Conservation (phyloP, 179 eudicot genomes). For the Actinidia arguta region DNA sequence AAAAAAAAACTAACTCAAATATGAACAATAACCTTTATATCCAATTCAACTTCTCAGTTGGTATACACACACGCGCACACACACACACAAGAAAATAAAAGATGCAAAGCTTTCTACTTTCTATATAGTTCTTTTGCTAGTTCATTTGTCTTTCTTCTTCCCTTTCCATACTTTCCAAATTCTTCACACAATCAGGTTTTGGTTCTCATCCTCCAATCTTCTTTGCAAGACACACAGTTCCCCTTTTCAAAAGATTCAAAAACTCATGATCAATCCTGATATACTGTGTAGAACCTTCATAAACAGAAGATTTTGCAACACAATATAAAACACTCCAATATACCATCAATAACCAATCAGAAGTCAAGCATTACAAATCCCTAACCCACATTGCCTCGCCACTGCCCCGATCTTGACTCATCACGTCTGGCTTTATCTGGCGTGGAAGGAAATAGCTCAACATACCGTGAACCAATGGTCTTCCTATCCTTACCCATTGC, state of each 20-base stretch:
- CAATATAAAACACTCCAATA: background rate
- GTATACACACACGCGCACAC: no score
- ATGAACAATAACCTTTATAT: no score
- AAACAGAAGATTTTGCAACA: background rate
- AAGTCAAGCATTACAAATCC: background rate
- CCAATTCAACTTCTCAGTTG: no score
- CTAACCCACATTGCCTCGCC: background rate
- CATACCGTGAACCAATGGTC: conserved; percentile 79
- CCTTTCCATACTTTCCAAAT: no score
- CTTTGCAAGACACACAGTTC: no score
- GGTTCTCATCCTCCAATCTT: no score
- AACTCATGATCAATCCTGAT: conserved; percentile 6
- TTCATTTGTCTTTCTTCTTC: no score
- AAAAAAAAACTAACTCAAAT: no score
- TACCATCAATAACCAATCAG: background rate
- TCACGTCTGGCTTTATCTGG: conserved; percentile 76
- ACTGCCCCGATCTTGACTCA: conserved; percentile 72
- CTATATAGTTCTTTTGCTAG: no score
- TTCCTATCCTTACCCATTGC: conserved; percentile 91
- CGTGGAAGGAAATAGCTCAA: conserved; percentile 86
- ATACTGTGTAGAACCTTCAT: background rate
- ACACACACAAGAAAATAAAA: no score
- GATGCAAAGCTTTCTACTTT: no score
- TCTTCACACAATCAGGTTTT: no score
- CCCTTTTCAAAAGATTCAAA: background rate